Conservation (phyloP, 352 stramenopile species). For the Globisporangium emineosum region DNA sequence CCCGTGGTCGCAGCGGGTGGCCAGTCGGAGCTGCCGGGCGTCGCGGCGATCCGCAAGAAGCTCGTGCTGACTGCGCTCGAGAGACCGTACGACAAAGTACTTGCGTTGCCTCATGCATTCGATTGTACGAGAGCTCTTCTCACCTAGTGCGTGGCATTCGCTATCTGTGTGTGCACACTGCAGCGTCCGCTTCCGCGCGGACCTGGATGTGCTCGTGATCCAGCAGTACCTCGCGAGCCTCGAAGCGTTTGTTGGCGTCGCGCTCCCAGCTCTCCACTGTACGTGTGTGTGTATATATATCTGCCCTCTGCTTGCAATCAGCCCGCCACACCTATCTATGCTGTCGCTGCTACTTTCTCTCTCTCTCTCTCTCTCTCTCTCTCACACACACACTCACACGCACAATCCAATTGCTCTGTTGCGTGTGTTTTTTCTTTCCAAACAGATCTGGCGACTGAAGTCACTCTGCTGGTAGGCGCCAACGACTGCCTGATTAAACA, state of each 20-base stretch:
- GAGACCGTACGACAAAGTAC: slow-evolving; percentile 32
- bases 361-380: too few species aligned
- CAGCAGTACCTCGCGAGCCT: slow-evolving; percentile 42
- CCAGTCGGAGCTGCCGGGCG: not conserved
- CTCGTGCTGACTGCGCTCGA: slow-evolving; percentile 46
- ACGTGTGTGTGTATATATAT: slow-evolving; percentile 6
- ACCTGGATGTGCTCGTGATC: slow-evolving; percentile 56
- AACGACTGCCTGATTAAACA: not conserved
- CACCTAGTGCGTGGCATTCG: not conserved
- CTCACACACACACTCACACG: too few species aligned
- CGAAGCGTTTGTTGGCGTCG: slow-evolving; percentile 37
- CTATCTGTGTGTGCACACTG: not conserved
- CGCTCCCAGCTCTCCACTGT: slow-evolving; percentile 54
- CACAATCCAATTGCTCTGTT: not conserved
- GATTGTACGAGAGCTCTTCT: not conserved
- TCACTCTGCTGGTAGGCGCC: slow-evolving; percentile 33
- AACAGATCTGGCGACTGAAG: slow-evolving; percentile 60
- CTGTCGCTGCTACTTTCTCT: not conserved
- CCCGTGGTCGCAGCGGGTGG: not conserved
- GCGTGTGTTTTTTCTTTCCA: not conserved
- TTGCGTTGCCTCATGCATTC: not conserved
- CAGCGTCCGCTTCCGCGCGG: slow-evolving; percentile 50
- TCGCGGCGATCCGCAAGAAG: slow-evolving; percentile 29
- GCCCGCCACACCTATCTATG: not conserved
- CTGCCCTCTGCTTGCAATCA: not conserved